Evolutionary conservation across 805 yeast genomes (phyloP).

Genomic region (Metschnikowia dekortorum): DNA sequence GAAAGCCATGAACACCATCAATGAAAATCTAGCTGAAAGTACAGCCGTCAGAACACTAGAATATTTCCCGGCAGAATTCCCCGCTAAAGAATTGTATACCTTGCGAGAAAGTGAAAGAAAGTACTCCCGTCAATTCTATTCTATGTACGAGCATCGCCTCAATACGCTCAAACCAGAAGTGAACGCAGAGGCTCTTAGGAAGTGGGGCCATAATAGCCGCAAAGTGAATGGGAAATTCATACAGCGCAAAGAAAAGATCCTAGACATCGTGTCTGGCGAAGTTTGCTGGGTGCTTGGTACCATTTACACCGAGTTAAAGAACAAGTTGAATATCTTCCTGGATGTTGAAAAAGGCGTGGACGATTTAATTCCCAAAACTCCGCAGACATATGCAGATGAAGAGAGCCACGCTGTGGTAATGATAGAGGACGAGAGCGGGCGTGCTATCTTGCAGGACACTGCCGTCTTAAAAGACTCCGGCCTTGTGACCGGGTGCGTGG

Average conservation of each 20-base stretch:
- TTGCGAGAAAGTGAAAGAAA: slow-evolving; percentile 20
- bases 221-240: slow-evolving; percentile 31
- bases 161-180: slow-evolving; percentile 31
- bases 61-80: slow-evolving; percentile 5
- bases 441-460: slow-evolving; percentile 69
- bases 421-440: slow-evolving; percentile 91
- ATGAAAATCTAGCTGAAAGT: slow-evolving; percentile 2
- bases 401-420: slow-evolving; percentile 53
- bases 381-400: slow-evolving; percentile 31
- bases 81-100: slow-evolving; percentile 19
- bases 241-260: slow-evolving; percentile 34
- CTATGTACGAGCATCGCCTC: slow-evolving; percentile 42
- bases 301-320: slow-evolving; percentile 73
- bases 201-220: slow-evolving; percentile 52
- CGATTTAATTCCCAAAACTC: slow-evolving; percentile 42
- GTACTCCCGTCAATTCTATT: slow-evolving; percentile 37
- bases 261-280: slow-evolving; percentile 60
- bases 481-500: slow-evolving; percentile 84
- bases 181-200: slow-evolving; percentile 27
- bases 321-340: slow-evolving; percentile 77
- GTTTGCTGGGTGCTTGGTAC: slow-evolving; percentile 87
- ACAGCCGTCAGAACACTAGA: not conserved
- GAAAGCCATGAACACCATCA: slow-evolving; percentile 7
- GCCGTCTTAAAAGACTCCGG: slow-evolving; percentile 47
- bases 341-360: slow-evolving; percentile 66